Conservation (phyloP, 2,329 filamentous ascomycete genomes). For the Cladosporium sp. region DNA sequence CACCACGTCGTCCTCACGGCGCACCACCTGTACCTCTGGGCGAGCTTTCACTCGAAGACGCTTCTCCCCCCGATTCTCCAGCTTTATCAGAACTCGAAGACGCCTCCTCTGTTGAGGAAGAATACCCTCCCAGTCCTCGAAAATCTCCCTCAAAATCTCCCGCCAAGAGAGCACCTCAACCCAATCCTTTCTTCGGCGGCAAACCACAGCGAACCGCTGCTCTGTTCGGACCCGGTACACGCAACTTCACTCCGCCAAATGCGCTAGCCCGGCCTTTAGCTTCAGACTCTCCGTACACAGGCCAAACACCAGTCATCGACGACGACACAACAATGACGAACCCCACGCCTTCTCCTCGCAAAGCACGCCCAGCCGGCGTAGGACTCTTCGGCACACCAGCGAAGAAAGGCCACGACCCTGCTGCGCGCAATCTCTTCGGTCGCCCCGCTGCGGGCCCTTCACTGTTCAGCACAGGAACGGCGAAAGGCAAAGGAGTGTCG, state of each 20-base stretch:
- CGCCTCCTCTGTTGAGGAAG: constrained; percentile 30
- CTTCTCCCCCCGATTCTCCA: constrained; percentile 20
- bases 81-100: constrained; percentile 26
- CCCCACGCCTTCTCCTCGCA: constrained; percentile 31
- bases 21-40: constrained; percentile 32
- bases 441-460: constrained; percentile 1
- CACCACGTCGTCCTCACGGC: constrained; percentile 36
- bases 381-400: constrained; percentile 23
- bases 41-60: constrained; percentile 36
- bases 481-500: constrained; percentile 10
- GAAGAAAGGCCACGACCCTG: constrained; percentile 10
- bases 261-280: constrained; percentile 30
- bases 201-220: constrained; percentile 25
- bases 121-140: constrained; percentile 41
- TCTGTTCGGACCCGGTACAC: constrained; percentile 19
- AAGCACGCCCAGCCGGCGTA: constrained; percentile 22
- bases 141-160: constrained; percentile 38
- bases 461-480: neutral
- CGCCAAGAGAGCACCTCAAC: constrained; percentile 15
- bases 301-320: neutral
- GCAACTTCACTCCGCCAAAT: constrained; percentile 34
- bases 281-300: constrained; percentile 29
- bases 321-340: constrained; percentile 22
- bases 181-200: constrained; percentile 1
- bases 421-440: constrained; percentile 1